Base-by-base conservation (phyloP, 164 flowering plant species). In the Annona cherimola region DNA sequence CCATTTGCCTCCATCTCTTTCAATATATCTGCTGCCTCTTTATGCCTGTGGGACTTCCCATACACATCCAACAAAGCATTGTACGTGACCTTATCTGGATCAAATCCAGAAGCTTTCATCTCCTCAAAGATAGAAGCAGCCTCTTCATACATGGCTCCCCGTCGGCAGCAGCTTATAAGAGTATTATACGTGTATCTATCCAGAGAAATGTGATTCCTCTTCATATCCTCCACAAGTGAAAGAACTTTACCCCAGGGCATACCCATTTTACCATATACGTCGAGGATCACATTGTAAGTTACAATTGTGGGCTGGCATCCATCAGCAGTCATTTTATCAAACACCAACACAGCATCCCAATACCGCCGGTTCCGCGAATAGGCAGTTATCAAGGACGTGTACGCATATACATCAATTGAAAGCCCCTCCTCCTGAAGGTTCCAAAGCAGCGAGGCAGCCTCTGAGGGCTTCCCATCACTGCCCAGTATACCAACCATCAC, bases 201-300 rank as follows among this genome's bases (percentile, higher is more conserved):
- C 0, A 93, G 97, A 3, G 72, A 67, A 74, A 91, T 64, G 55
- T 95, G 92, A 18, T 78, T 79, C 61, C 71, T 77, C 86, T 83
- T 91, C 96, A 95, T 95, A n/a, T 76, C 76, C 7, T 90, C 88
- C 20, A 90, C 84, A 64, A 91, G 71, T 62, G 73, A 84, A 59
- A 78, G 18, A 74, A 90, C 86, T 76, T 76, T 83, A 76, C 72
- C 79, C 99, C 99, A 93, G 20, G 94, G 91, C 86, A 83, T 87
- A 4, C 98, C 98, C 98, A 94, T 90, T 76, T 92, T 94, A 46
- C 99, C 97, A 81, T 87, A 91, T 50, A 90, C 94, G 82, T 94
- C 87, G 79, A 94, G 78, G 70, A 92, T 79, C 62, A 89, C 91
- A 80, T 90, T 94, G 68, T 94, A 94, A 45, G 98, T 95, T 45